Conservation (phyloP, 1,284 basidiomycete genomes). For the Moesziomyces globuligerus region DNA sequence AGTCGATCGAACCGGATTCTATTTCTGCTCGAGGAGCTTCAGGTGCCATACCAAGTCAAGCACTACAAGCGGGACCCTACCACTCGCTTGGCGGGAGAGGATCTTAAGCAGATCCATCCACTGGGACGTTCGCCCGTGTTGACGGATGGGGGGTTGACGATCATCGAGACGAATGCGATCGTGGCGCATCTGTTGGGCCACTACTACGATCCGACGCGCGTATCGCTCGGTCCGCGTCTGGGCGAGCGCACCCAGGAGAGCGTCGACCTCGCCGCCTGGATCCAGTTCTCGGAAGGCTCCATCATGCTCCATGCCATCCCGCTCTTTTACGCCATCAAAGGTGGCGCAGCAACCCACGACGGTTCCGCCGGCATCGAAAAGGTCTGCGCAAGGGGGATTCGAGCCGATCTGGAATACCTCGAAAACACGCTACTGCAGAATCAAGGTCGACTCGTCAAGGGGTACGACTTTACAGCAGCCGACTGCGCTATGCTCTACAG, state of each 20-base stretch:
- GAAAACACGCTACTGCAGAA: slow-evolving; percentile 23
- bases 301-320: slow-evolving; percentile 33
- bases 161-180: slow-evolving; percentile 42
- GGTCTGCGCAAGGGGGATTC: slow-evolving; percentile 19
- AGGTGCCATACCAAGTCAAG: slow-evolving; percentile 23
- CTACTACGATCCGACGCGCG: slow-evolving; percentile 23
- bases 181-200: slow-evolving; percentile 28
- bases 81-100: slow-evolving; percentile 28
- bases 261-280: slow-evolving; percentile 28
- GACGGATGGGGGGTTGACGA: slow-evolving; percentile 25
- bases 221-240: slow-evolving; percentile 17
- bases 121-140: slow-evolving; percentile 43
- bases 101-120: slow-evolving; percentile 34
- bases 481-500: slow-evolving; percentile 44
- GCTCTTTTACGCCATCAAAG: slow-evolving; percentile 30
- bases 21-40: slow-evolving; percentile 35
- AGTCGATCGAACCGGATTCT: slow-evolving; percentile 37
- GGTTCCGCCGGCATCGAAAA: slow-evolving; percentile 14
- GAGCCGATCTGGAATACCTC: slow-evolving; percentile 27
- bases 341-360: slow-evolving; percentile 17
- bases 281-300: slow-evolving; percentile 33
- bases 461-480: slow-evolving; percentile 23
- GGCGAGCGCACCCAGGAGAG: slow-evolving; percentile 24
- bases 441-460: slow-evolving; percentile 17
- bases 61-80: slow-evolving; percentile 30